Base-by-base conservation (phyloP, 768 basidiomycete genomes). In the Gymnopilus dilepis region DNA sequence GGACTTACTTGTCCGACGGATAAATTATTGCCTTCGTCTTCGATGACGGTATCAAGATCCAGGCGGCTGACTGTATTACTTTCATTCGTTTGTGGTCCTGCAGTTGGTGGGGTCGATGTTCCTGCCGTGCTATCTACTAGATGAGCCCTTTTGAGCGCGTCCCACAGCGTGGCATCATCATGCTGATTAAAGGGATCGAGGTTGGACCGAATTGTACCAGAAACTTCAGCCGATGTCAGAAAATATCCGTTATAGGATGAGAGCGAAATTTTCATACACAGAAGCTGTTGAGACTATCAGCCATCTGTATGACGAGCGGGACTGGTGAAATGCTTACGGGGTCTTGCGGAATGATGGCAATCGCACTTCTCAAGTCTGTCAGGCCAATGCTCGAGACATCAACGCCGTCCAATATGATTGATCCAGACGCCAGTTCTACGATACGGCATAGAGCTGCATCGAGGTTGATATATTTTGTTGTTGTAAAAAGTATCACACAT, bases 301-400 rank as follows among this genome's bases (percentile, higher is more conserved):
- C n/a, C n/a, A n/a, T n/a, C n/a, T n/a, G n/a, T n/a, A n/a, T n/a
- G n/a, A n/a, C n/a, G n/a, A n/a, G n/a, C 59, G 37, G 4, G 30
- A 45, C 12, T 11, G 26, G 24, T 53, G 1, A 26, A 60, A 59
- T 61, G 78, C 86, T 74, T 61, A 89, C 86, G 19, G 91, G 82
- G 66, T 95, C 93, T 72, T 95, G 94, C 3, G 93, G 93, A 60
- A 95, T 94, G 69, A 94, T 93, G 1, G 90, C 85, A 19, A 94
- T 75, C 4, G 80, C 81, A 50, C 77, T 85, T 33, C 92, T 80
- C 41, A 95, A 76, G 71, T 92, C 89, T 50, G 81, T 80, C 19
- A 98, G 77, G 6, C 95, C 95, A 41, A 97, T 82, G 64, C 81
- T 84, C 19, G 92, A 90, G 40, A 94, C 88, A 69, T 98, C 91